Base-by-base conservation (phyloP, 345 rosid genomes). In the Anacardium occidentale region DNA sequence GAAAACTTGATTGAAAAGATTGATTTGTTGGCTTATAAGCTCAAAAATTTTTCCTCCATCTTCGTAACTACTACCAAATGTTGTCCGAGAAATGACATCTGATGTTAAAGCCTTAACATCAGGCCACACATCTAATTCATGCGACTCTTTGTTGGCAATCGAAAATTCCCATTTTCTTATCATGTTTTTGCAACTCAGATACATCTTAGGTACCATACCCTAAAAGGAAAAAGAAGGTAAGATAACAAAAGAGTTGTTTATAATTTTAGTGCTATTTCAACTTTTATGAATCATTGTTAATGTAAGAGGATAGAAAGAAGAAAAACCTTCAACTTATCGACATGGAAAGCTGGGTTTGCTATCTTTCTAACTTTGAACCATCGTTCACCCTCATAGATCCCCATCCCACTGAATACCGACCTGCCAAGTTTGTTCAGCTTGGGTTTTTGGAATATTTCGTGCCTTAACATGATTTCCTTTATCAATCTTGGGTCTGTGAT, bases 41-140 rank as follows among this genome's bases (percentile, higher is more conserved):
- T 80, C 74, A 62, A 91, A 91, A 66, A 88, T 86, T 63, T 79
- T 83, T 55, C 78, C 86, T 25, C 94, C 94, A 73, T 88, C 97
- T 70, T 88, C 88, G 32, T 85, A 88, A 82, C 87, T 91, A 66
- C 89, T 88, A 2, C 91, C 92, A 71, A 91, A 89, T 11, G 87
- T 85, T 6, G 90, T 80, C 68, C 78, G 50, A 18, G 85, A 76
- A 73, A 86, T 80, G 22, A 78, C 77, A 11, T 86, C 90, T 13
- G 74, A 76, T 40, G 83, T 80, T 65, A 52, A 76, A 66, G n/a
- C 59, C 44, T 54, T 80, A 66, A 79, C 40, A 58, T 54, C 29
- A 11, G 64, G 67, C 72, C 79, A 80, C 7, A 66, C 77, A 24
- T 80, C 74, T 11, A 76, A 48, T 45, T 79, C 77, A 13, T 54